These are phyloP conservation scores for Ceratocystis destructans DNA, from an alignment of 2,329 filamentous ascomycete genomes.

Conservation along the genomic window DNA sequence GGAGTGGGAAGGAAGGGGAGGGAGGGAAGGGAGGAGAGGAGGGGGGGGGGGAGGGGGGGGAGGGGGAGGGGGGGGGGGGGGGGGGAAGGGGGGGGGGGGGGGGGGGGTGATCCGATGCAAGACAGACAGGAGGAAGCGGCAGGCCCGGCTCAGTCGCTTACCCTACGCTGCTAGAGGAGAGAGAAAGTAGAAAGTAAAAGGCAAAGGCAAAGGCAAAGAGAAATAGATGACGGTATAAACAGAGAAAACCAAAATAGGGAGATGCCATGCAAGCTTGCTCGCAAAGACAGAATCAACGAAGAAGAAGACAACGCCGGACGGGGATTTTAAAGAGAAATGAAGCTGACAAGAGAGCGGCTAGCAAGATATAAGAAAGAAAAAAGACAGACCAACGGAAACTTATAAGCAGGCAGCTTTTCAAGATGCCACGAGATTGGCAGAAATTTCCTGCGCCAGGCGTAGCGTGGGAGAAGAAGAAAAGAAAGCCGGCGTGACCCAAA, in stretches of 20 bases:
- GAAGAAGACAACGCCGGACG: not conserved
- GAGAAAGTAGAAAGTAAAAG: not conserved
- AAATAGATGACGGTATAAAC: not conserved
- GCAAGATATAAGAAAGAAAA: not conserved
- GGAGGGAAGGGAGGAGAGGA: too few species aligned
- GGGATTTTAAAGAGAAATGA: not conserved
- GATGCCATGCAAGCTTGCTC: not conserved
- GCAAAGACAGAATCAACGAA: not conserved
- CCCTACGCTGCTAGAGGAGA: not conserved
- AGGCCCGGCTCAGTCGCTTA: not conserved
- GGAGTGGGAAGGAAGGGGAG: too few species aligned
- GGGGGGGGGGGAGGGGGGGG: too few species aligned
- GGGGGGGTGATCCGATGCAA: not conserved
- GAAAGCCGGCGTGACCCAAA: not conserved
- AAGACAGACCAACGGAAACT: not conserved
- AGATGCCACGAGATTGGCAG: not conserved
- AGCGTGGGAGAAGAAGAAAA: too few species aligned
- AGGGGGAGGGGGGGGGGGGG: too few species aligned
- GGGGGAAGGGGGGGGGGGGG: too few species aligned
- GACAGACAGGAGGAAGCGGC: not conserved
- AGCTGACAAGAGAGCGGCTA: not conserved
- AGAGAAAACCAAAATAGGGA: not conserved
- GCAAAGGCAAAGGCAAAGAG: not conserved
- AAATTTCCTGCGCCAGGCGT: too few species aligned
- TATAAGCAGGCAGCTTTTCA: not conserved